These are phyloP conservation scores for Capronia coronata DNA, from an alignment of 2,329 filamentous ascomycete species.

Conservation along the genomic window DNA sequence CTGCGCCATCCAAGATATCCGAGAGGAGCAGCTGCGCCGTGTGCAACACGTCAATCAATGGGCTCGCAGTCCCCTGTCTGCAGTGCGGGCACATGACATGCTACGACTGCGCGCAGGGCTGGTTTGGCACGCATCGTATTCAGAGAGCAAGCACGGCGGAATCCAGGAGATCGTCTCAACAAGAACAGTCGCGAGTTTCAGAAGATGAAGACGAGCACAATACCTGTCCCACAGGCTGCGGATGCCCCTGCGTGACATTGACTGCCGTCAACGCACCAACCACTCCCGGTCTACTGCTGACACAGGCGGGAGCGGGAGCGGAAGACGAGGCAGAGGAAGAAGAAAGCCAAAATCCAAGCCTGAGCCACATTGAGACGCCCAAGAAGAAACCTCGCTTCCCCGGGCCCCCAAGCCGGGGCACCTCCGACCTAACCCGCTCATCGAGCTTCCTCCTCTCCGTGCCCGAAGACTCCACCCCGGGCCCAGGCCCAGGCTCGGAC, in stretches of 20 bases:
- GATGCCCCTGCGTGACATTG: slow-evolving; percentile 42
- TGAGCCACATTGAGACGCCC: no score
- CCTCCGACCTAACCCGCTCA: slow-evolving; percentile 10
- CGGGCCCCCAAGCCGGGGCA: slow-evolving; percentile 8
- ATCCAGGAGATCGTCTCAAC: slow-evolving; percentile 18
- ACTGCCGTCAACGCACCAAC: slow-evolving; percentile 32
- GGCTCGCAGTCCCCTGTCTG: slow-evolving; percentile 43
- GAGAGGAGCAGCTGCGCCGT: slow-evolving; percentile 38
- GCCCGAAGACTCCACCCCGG: slow-evolving; percentile 1
- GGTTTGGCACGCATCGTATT: slow-evolving; percentile 33
- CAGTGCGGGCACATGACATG: slow-evolving; percentile 45
- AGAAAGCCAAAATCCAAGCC: not conserved
- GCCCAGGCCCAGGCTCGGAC: no score
- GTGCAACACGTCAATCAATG: slow-evolving; percentile 39
- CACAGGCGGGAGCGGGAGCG: no score
- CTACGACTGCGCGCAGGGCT: slow-evolving; percentile 39
- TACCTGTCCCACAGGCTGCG: slow-evolving; percentile 43
- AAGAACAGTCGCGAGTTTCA: slow-evolving; percentile 17
- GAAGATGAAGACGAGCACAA: slow-evolving; percentile 7
- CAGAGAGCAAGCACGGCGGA: not conserved
- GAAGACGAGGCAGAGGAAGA: no score
- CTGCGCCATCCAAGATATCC: slow-evolving; percentile 18
- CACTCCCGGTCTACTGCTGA: slow-evolving; percentile 20
- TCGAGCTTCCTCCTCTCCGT: slow-evolving; percentile 8
- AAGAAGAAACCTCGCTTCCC: not conserved